Conservation (phyloP, 2,329 filamentous ascomycete species). For the Pyrenophora tritici-repentis region DNA sequence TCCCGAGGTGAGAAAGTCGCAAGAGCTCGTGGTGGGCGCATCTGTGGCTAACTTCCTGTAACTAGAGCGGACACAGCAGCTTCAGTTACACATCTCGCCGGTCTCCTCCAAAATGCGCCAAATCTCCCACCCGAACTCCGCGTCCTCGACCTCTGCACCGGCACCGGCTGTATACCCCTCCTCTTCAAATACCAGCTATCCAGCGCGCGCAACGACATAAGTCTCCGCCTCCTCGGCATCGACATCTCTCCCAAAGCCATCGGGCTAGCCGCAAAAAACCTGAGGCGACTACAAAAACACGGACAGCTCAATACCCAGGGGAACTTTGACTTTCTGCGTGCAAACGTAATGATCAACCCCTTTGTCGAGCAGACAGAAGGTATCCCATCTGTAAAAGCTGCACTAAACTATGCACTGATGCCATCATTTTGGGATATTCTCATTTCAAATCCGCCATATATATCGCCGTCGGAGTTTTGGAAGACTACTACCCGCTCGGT, state of each 20-base stretch:
- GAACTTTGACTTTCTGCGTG: constrained; percentile 54
- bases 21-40: neutral
- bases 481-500: constrained; percentile 73
- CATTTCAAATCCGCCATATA: constrained; percentile 89
- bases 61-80: constrained; percentile 57
- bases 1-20: constrained; percentile 68
- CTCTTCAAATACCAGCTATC: constrained; percentile 69
- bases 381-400: constrained; percentile 19
- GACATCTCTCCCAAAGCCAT: constrained; percentile 74
- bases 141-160: constrained; percentile 86
- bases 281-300: constrained; percentile 47
- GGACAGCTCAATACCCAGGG: constrained; percentile 2
- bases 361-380: constrained; percentile 48
- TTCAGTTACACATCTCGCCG: constrained; percentile 40
- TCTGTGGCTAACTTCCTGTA: constrained; percentile 15
- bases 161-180: constrained; percentile 87
- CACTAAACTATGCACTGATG: constrained; percentile 18
- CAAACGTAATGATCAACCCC: constrained; percentile 55
- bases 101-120: constrained; percentile 29
- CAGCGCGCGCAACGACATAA: constrained; percentile 28
- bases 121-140: constrained; percentile 51
- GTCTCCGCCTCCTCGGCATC: constrained; percentile 66
- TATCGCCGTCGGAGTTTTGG: constrained; percentile 68
- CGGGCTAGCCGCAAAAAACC: constrained; percentile 67
- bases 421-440: constrained; percentile 62